Base-by-base conservation (phyloP, 2,329 filamentous ascomycete species). In the Tolypocladium ophioglossoides region DNA sequence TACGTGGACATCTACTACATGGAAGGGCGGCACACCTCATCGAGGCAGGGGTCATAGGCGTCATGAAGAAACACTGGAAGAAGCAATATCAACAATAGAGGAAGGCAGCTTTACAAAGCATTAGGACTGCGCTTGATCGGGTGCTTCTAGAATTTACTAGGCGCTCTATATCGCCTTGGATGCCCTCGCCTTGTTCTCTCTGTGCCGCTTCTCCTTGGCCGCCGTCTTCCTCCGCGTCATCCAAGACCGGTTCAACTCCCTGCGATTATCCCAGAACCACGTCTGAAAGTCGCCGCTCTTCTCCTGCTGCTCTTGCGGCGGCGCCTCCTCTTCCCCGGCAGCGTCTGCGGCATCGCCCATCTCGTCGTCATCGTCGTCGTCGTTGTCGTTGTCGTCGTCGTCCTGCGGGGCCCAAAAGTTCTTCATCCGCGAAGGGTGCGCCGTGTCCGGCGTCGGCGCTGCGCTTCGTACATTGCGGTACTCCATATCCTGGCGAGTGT, bases 401-500 rank as follows among this genome's bases (percentile, higher is more conserved):
- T 67, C 65, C 1, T 68, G 66, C 70, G 12, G 75, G 70, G 10
- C 78, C 77, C 80, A 84, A 30, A 85, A 75, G 58, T 77, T 74
- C 64, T 86, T 85, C 54, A 75, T 78, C 32, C 83, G 81, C 41
- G 77, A 83, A 2, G 88, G 84, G 56, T 91, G 84, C 2, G 90
- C 90, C 0, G 94, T 97, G 66, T 99, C 94, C 0, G 94, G 94
- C 0, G 94, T 99, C 0, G 94, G 94, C 2, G 94, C 94, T 7
- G 91, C 91, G 66, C 91, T 96, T 54, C 94, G 81, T n/a, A 88
- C 66, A 51, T 80, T 82, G 57, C 91, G 81, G 71, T 77, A 83
- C 61, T 89, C 85, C 34, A 92, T 75, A 60, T 97, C 92, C 60
- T 85, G 81, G 58, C 85, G 83, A 0, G 88, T 89, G 67, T 84